A percentile compares a stretch with the other conserved stretches of the same genome.
Conservation (phyloP, 495 filamentous ascomycete genomes). For the Lichenothelia convexa region DNA sequence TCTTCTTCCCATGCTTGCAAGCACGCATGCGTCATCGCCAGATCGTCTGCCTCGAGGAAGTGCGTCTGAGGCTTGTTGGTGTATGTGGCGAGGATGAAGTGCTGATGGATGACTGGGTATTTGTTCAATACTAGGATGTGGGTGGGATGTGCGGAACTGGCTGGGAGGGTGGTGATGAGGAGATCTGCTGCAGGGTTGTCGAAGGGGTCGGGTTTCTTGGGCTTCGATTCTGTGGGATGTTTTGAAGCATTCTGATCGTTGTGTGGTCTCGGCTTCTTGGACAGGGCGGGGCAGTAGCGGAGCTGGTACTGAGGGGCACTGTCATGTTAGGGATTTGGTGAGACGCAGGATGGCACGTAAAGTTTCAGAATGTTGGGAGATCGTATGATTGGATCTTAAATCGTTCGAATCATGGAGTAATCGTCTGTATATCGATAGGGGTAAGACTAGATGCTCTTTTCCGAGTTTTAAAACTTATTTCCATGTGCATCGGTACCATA, state of each 20-base stretch:
- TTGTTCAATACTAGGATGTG: constrained; percentile 67
- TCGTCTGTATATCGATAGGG: too few relatives aligned
- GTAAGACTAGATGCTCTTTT: too few relatives aligned
- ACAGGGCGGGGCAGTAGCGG: constrained; percentile 58
- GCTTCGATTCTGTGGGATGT: constrained; percentile 11
- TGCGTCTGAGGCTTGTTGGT: constrained; percentile 49
- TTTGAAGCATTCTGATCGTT: constrained; percentile 19
- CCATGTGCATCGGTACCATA: too few relatives aligned
- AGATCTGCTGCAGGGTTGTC: constrained; percentile 43
- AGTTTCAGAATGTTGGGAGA: background rate
- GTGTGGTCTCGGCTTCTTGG: constrained; percentile 44
- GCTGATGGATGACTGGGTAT: constrained; percentile 59
- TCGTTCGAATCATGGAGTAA: too few relatives aligned
- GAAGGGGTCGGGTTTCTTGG: constrained; percentile 53
- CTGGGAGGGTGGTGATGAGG: constrained; percentile 38
- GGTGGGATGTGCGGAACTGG: constrained; percentile 20
- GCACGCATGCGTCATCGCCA: constrained; percentile 46
- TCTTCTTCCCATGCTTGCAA: constrained; percentile 38
- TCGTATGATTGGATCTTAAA: too few relatives aligned
- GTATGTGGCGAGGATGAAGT: constrained; percentile 62
- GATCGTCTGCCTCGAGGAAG: constrained; percentile 44
- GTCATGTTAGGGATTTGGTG: background rate
- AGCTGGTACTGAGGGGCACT: constrained; percentile 69
- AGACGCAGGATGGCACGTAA: background rate
- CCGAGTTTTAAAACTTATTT: too few relatives aligned